phyloP scores from a whole-genome alignment of 225 moss, liverwort and hornwort species.

The Bryum argenteum region DNA sequence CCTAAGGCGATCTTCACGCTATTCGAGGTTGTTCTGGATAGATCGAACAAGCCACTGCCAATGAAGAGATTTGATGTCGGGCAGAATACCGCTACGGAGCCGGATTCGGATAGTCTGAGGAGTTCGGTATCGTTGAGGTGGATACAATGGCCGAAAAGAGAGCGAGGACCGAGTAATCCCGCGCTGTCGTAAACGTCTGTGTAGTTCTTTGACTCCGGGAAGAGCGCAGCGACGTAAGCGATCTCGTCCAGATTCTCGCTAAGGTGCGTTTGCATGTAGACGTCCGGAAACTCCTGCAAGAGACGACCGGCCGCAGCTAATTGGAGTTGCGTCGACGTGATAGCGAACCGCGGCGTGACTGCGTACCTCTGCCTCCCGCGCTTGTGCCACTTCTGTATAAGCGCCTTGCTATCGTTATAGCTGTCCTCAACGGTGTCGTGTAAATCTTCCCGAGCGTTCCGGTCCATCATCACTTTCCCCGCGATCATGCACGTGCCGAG shows the following conservation, averaged over 20 bases:
- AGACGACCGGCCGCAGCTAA: slow-evolving; percentile 43
- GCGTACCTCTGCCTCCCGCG: slow-evolving; percentile 50
- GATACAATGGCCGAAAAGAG: slow-evolving; percentile 52
- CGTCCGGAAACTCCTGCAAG: slow-evolving; percentile 45
- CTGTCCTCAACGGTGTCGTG: slow-evolving; percentile 41
- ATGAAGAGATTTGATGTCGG: slow-evolving; percentile 56
- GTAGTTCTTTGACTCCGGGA: slow-evolving; percentile 40
- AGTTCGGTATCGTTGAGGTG: slow-evolving; percentile 38
- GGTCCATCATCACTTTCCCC: slow-evolving; percentile 62
- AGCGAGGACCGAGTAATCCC: slow-evolving; percentile 44
- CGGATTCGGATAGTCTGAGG: slow-evolving; percentile 30
- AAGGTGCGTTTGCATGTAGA: slow-evolving; percentile 57
- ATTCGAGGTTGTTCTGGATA: slow-evolving; percentile 14
- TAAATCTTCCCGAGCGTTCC: slow-evolving; percentile 38
- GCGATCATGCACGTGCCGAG: slow-evolving; percentile 55
- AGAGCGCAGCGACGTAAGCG: background rate
- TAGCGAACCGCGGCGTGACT: slow-evolving; percentile 56
- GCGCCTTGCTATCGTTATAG: slow-evolving; percentile 43
- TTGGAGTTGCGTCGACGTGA: slow-evolving; percentile 45
- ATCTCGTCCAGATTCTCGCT: slow-evolving; percentile 51
- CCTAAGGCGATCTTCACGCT: slow-evolving; percentile 34
- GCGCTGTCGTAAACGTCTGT: slow-evolving; percentile 46
- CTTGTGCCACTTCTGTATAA: slow-evolving; percentile 46
- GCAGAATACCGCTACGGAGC: slow-evolving; percentile 48
- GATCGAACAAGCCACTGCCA: slow-evolving; percentile 55